phyloP scores from a whole-genome alignment of 2,329 filamentous ascomycete species.

The Tolypocladium nubicola region DNA sequence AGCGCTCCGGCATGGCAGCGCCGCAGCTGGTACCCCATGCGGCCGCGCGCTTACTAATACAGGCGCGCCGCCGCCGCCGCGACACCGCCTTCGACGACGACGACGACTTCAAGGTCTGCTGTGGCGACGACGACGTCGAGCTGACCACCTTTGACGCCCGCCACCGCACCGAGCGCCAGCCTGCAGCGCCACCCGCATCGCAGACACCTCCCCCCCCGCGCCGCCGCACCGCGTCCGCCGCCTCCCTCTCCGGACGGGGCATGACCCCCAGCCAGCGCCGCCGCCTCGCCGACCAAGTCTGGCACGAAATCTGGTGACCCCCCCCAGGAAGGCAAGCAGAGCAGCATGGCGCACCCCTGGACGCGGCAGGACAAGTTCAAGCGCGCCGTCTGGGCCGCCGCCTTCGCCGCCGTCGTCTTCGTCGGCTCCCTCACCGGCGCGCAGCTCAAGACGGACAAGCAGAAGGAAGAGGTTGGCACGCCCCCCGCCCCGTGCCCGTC shows the following conservation, averaged over 20 bases:
- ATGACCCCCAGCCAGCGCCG: constrained; percentile 12
- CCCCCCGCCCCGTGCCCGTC: not conserved
- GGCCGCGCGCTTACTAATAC: not conserved
- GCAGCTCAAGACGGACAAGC: constrained; percentile 35
- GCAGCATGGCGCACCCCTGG: constrained; percentile 9
- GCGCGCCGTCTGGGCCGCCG: constrained; percentile 28
- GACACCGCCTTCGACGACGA: not conserved
- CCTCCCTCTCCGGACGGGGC: not conserved
- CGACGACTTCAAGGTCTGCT: constrained; percentile 1
- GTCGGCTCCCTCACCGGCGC: constrained; percentile 39
- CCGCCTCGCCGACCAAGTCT: constrained; percentile 12
- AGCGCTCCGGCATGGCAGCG: not conserved
- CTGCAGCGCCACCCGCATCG: not conserved
- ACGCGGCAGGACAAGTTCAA: constrained; percentile 22
- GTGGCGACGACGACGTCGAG: constrained; percentile 1
- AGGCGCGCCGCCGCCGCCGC: not conserved
- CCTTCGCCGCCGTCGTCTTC: constrained; percentile 34
- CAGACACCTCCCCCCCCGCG: not conserved
- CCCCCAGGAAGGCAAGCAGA: no score
- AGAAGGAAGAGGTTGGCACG: constrained; percentile 28
- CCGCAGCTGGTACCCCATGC: not conserved
- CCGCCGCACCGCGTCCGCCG: not conserved
- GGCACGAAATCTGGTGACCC: constrained; percentile 13
- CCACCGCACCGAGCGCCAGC: not conserved
- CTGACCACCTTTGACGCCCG: constrained; percentile 1